phyloP scores from a whole-genome alignment of 2,329 filamentous ascomycete species.

The Aspergillus neoniger region DNA sequence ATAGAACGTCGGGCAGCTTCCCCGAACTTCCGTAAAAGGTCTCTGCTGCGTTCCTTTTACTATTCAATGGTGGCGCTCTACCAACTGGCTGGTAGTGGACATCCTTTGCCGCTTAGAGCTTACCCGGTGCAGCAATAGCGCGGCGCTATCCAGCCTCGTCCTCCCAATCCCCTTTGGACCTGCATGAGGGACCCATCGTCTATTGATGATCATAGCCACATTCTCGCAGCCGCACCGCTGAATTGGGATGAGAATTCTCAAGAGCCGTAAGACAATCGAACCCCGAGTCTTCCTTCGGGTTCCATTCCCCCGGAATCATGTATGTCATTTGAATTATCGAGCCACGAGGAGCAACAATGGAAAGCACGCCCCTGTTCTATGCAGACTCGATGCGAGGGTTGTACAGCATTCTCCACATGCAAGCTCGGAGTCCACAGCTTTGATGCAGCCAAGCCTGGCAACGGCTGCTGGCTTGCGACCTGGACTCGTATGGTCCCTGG shows the following conservation, averaged over 20 bases:
- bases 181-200: slow-evolving; percentile 6
- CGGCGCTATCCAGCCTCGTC: slow-evolving; percentile 1
- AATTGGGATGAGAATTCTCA: neutral
- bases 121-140: slow-evolving; percentile 4
- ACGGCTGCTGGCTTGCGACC: neutral
- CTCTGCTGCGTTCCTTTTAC: slow-evolving; percentile 1
- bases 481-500: neutral
- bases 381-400: neutral
- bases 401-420: neutral
- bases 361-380: neutral
- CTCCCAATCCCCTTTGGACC: neutral
- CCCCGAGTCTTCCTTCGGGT: neutral
- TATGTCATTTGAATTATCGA: neutral
- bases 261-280: neutral
- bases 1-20: neutral
- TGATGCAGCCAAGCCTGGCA: neutral
- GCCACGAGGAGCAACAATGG: neutral
- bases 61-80: slow-evolving; percentile 4
- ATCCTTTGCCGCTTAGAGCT: slow-evolving; percentile 9
- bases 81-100: slow-evolving; percentile 4
- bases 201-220: slow-evolving; percentile 5
- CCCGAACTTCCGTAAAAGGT: neutral
- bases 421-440: neutral
- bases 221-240: neutral
- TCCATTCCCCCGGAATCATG: neutral